These are phyloP conservation scores for Dactylellina drechsleri DNA, from an alignment of 2,329 filamentous ascomycete genomes.

Conservation along the genomic window DNA sequence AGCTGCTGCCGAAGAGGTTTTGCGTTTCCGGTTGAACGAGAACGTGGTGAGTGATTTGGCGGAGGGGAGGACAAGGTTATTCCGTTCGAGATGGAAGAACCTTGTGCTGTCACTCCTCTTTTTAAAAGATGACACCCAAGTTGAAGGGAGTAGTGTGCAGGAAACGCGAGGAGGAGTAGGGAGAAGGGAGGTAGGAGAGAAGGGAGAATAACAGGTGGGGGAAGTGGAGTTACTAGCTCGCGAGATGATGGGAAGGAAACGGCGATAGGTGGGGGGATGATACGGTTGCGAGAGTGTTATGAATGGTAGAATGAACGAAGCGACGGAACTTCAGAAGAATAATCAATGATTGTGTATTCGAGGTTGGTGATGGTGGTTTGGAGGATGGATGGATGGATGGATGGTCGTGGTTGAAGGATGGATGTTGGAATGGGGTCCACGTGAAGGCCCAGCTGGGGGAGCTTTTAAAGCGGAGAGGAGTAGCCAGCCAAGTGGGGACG, in stretches of 20 bases:
- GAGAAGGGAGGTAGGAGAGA: slow-evolving; percentile 4
- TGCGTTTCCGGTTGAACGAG: slow-evolving; percentile 48
- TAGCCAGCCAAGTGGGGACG: slow-evolving; percentile 17
- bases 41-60: slow-evolving; percentile 45
- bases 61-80: slow-evolving; percentile 41
- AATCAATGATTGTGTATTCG: slow-evolving; percentile 2
- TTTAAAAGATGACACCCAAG: background rate
- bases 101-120: slow-evolving; percentile 40
- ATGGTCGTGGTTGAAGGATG: background rate
- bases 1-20: slow-evolving; percentile 39
- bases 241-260: background rate
- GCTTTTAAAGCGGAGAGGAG: slow-evolving; percentile 1
- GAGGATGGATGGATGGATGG: background rate
- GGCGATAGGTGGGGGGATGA: background rate
- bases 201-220: background rate
- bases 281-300: background rate
- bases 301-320: background rate
- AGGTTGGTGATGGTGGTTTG: background rate
- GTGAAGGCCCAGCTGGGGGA: slow-evolving; percentile 33
- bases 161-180: background rate
- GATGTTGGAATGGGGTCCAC: slow-evolving; percentile 25
- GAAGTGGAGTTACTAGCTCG: background rate
- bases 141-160: background rate
- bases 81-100: slow-evolving; percentile 45
- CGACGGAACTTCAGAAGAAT: background rate